Evolutionary conservation across 148 eudicot genomes (phyloP).

Genomic region (Tetragonia tetragonoides): DNA sequence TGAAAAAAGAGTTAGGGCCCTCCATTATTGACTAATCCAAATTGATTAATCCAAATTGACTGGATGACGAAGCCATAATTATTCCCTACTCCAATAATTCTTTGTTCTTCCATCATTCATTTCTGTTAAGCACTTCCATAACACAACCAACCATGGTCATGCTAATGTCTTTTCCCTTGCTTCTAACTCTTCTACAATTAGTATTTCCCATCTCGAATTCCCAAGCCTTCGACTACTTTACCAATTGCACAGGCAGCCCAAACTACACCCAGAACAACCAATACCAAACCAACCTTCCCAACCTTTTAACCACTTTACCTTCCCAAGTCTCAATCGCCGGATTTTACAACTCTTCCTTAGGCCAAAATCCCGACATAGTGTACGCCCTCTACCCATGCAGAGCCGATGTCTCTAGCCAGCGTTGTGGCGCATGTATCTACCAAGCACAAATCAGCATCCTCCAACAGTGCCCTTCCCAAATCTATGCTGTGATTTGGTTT

Average conservation of each 20-base stretch:
- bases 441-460: slow-evolving; percentile 9
- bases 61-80: too few relatives aligned
- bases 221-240: slow-evolving; percentile 14
- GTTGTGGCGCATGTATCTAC: slow-evolving; percentile 23
- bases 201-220: neutral
- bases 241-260: slow-evolving; percentile 20
- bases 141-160: slow-evolving; percentile 4
- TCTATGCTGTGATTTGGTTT: slow-evolving; percentile 18
- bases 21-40: too few relatives aligned
- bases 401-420: neutral
- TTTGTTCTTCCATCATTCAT: too few relatives aligned
- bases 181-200: neutral
- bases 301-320: slow-evolving; percentile 8
- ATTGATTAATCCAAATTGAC: too few relatives aligned
- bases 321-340: slow-evolving; percentile 4
- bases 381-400: slow-evolving; percentile 18
- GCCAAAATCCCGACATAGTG: slow-evolving; percentile 13
- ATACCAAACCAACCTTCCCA: slow-evolving; percentile 18
- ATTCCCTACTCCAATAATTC: too few relatives aligned
- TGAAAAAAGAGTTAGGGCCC: too few relatives aligned
- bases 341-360: slow-evolving; percentile 14
- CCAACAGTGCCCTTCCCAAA: slow-evolving; percentile 22
- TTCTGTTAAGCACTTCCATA: neutral
- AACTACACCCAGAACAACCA: slow-evolving; percentile 13
- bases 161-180: neutral